A percentile compares a stretch with the other conserved stretches of the same genome.
phyloP scores from a whole-genome alignment of 805 yeast genomes.

The Schizosaccharomyces lindneri region DNA sequence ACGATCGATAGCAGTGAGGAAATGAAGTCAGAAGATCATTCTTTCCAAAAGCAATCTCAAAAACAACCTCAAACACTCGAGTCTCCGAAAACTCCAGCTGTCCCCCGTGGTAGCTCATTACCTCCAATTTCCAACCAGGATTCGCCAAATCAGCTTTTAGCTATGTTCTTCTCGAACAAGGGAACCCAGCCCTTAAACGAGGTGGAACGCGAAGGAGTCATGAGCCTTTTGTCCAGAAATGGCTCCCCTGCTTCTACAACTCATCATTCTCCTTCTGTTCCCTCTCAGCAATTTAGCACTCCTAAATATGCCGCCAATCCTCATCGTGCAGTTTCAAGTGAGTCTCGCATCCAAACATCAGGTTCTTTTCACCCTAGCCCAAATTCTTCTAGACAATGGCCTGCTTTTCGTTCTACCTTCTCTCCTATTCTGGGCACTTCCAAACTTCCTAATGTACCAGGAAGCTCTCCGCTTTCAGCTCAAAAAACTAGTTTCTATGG shows the following conservation, averaged over 20 bases:
- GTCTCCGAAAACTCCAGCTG: not conserved
- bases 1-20: no score
- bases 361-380: not conserved
- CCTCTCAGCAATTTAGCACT: not conserved
- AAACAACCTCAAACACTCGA: not conserved
- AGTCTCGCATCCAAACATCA: not conserved
- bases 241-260: not conserved
- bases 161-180: not conserved
- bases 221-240: not conserved
- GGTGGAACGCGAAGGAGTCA: slow-evolving; percentile 1
- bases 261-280: not conserved
- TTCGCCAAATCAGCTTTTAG: not conserved
- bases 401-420: slow-evolving; percentile 1
- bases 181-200: not conserved
- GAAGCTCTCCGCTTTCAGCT: not conserved
- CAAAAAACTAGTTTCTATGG: not conserved
- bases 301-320: not conserved
- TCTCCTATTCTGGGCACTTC: not conserved
- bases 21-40: no score
- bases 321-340: not conserved
- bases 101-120: not conserved
- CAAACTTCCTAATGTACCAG: not conserved
- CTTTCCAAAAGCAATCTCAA: no score
- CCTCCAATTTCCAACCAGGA: not conserved
- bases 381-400: not conserved